Evolutionary conservation across 2,329 filamentous ascomycete genomes (phyloP), one percentile per base, ranked within the genome.

Genomic region (Nemania diffusa): DNA sequence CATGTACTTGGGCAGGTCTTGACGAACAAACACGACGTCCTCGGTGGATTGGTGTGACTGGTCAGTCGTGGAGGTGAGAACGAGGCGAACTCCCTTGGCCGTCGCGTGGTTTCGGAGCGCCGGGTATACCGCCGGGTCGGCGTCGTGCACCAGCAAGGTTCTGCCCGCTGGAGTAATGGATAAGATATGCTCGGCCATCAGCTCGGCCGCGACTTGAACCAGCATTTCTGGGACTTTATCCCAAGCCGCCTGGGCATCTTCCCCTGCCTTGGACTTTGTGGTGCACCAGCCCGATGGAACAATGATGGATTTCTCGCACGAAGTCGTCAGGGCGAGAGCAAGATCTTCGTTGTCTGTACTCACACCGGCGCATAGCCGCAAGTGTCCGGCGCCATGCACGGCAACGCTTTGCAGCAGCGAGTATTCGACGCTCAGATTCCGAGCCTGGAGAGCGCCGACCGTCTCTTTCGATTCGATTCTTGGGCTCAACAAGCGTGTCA

Each of bases 201-300:
- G 1, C 40, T 59, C 20, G 0, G 56, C 32, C 32, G 62, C 62
- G 1, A 60, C 13, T n/a, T 32, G 22, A 15, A 44, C 50, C n/a
- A 65, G 62, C 8, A 51, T n/a, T n/a, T n/a, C n/a, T n/a, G n/a
- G n/a, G n/a, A n/a, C n/a, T n/a, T n/a, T n/a, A n/a, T n/a, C n/a
- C n/a, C n/a, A n/a, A n/a, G n/a, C n/a, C n/a, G n/a, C n/a, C n/a
- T n/a, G n/a, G n/a, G n/a, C n/a, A n/a, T n/a, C n/a, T n/a, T n/a
- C n/a, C n/a, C n/a, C n/a, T n/a, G n/a, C n/a, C n/a, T n/a, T n/a
- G n/a, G n/a, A n/a, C n/a, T n/a, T n/a, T n/a, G n/a, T n/a, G 1
- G 56, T 17, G 40, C 62, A 65, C 62, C 62, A 65, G 17, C 56
- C 13, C 24, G 22, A 29, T 2, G 62, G 56, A n/a, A 65, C 51